Base-by-base conservation (phyloP, 2,329 filamentous ascomycete genomes). In the Aureobasidium zeae region DNA sequence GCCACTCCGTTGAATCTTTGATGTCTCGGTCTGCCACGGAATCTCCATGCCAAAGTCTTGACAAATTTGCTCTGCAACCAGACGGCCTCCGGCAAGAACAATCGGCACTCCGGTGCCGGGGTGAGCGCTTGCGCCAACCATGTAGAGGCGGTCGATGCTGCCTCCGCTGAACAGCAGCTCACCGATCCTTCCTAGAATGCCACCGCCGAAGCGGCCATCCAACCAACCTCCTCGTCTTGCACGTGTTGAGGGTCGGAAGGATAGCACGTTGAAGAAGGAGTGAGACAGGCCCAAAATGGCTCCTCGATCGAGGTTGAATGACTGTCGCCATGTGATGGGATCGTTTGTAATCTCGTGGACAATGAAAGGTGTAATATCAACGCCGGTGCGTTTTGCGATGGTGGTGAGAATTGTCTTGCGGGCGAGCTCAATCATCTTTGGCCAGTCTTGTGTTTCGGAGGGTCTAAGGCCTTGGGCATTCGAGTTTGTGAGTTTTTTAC, bases 41-140 rank as follows among this genome's bases (percentile, higher is more conserved):
- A 66, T 58, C 10, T 37, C 44, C 49, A 65, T 57, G 16, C 52
- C 52, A 48, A 56, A 48, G 55, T 66, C 59, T 44, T 59, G 55
- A 10, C 74, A 51, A 4, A 77, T 65, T 57, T 77, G 70, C 52
- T 72, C 71, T 7, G 63, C 66, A 0, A 74, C 73, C 44, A 86
- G 69, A 58, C 77, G 81, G 7, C 77, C 76, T 0, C 82, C 81
- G 0, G 81, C 81, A 8, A 86, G 63, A 19, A 80, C 78, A 45
- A 86, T 83, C 3, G 83, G 83, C 15, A 86, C 82, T 0, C 82
- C 82, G 0, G 82, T 86, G 1, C 83, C 83, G 0, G 83, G 82
- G 63, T 87, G 82, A 15, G 81, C 83, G 55, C 76, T 81, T 1
- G 82, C 82, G 24, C 82, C 82, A 0, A 86, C 83, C 55, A 86